Percentiles rank a stretch among this genome's conserved stretches.
phyloP scores from a whole-genome alignment of 495 filamentous ascomycete genomes.

The Glarea lozoyensis region DNA sequence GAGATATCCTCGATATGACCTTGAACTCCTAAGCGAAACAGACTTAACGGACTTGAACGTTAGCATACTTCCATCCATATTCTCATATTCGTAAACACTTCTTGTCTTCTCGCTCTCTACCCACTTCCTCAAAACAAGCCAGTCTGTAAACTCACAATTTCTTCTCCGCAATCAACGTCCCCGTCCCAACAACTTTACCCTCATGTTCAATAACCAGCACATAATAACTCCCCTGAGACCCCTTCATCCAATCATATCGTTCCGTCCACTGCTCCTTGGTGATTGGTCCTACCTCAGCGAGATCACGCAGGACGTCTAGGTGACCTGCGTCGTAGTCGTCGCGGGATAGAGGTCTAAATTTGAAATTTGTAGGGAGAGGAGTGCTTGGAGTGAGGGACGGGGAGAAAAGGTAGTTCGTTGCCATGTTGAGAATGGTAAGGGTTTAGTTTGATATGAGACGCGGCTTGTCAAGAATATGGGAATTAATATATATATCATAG shows the following conservation, averaged over 20 bases:
- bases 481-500: no score
- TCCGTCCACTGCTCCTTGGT: conserved; percentile 59
- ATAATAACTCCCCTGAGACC: conserved; percentile 65
- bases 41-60: conserved; percentile 31
- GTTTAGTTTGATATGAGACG: no score
- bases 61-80: no score
- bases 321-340: conserved; percentile 71
- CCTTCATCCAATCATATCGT: conserved; percentile 74
- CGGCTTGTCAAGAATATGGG: no score
- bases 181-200: conserved; percentile 69
- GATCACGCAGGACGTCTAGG: conserved; percentile 81
- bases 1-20: conserved; percentile 98
- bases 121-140: background rate
- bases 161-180: conserved; percentile 72
- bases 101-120: no score
- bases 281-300: conserved; percentile 87
- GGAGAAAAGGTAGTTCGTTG: conserved; percentile 50
- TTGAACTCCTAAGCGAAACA: conserved; percentile 62
- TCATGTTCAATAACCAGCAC: conserved; percentile 70
- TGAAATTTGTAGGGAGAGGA: conserved; percentile 67
- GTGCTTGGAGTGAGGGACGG: conserved; percentile 55
- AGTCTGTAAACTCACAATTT: conserved; percentile 54
- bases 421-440: no score
- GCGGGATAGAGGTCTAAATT: conserved; percentile 65
- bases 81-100: no score